These are phyloP conservation scores for Zalaria sp. DNA, from an alignment of 2,329 filamentous ascomycete genomes.

Conservation along the genomic window DNA sequence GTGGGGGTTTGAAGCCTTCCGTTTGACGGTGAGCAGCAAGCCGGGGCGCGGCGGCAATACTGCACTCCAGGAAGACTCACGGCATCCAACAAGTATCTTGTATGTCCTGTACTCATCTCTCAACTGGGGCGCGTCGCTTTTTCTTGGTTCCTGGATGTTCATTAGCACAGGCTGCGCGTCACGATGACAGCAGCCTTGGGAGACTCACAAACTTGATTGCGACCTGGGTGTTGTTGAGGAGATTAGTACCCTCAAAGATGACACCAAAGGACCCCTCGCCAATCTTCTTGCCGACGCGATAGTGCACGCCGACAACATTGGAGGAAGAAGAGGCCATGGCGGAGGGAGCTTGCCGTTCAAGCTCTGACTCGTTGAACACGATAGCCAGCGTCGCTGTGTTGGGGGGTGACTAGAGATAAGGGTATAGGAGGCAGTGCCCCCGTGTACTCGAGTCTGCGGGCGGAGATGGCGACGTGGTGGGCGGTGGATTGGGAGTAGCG, in stretches of 20 bases:
- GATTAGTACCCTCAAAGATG: slow-evolving; percentile 94
- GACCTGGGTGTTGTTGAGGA: slow-evolving; percentile 97
- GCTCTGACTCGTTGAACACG: slow-evolving; percentile 35
- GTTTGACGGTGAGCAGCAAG: no score
- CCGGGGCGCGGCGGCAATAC: no score
- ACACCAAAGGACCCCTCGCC: slow-evolving; percentile 96
- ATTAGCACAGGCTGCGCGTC: background rate
- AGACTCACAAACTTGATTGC: slow-evolving; percentile 93
- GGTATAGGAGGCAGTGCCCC: background rate
- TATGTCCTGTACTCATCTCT: slow-evolving; percentile 98
- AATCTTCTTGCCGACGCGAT: slow-evolving; percentile 98
- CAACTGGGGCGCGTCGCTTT: slow-evolving; percentile 94
- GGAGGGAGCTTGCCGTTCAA: slow-evolving; percentile 33
- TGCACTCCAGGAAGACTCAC: slow-evolving; percentile 45
- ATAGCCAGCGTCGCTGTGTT: background rate
- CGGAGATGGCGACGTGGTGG: no score
- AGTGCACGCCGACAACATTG: slow-evolving; percentile 97
- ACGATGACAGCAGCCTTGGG: background rate
- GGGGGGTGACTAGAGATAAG: background rate
- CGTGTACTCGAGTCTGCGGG: no score
- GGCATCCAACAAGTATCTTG: slow-evolving; percentile 97
- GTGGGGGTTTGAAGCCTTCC: background rate
- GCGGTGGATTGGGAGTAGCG: no score
- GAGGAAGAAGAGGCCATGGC: slow-evolving; percentile 75
- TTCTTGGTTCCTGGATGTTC: slow-evolving; percentile 70